phyloP scores from a whole-genome alignment of 768 basidiomycete species.

The Pulveroboletus ravenelii region DNA sequence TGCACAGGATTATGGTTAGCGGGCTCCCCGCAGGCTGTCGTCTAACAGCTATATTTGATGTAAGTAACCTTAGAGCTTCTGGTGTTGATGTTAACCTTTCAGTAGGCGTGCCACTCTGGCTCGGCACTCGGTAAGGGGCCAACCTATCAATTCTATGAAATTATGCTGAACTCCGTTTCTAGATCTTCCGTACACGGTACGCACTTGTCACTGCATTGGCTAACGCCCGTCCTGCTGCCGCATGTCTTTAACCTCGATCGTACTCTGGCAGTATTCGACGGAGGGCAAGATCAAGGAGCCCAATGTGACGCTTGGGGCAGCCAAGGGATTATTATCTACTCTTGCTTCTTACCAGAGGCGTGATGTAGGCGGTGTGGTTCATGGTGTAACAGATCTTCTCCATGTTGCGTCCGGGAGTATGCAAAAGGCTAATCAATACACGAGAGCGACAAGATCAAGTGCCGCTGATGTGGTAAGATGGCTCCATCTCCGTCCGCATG shows the following conservation, averaged over 20 bases:
- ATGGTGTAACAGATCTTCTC: slow-evolving; percentile 66
- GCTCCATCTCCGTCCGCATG: background rate
- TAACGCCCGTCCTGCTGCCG: background rate
- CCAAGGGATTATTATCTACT: slow-evolving; percentile 78
- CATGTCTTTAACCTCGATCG: background rate
- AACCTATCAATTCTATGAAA: background rate
- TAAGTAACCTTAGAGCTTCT: slow-evolving; percentile 33
- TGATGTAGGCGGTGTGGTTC: slow-evolving; percentile 76
- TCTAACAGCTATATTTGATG: slow-evolving; percentile 78
- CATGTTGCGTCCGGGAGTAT: slow-evolving; percentile 67
- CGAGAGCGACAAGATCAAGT: slow-evolving; percentile 65
- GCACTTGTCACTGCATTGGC: slow-evolving; percentile 3
- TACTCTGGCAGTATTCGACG: slow-evolving; percentile 67
- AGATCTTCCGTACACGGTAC: slow-evolving; percentile 69
- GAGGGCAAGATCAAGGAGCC: slow-evolving; percentile 96
- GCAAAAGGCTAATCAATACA: slow-evolving; percentile 57
- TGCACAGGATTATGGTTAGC: slow-evolving; percentile 79
- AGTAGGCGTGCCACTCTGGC: slow-evolving; percentile 84
- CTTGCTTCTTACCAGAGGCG: slow-evolving; percentile 71
- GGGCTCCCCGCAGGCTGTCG: slow-evolving; percentile 83
- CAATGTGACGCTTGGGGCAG: slow-evolving; percentile 82
- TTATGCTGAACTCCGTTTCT: slow-evolving; percentile 1
- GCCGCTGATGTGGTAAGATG: slow-evolving; percentile 78
- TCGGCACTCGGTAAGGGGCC: slow-evolving; percentile 66
- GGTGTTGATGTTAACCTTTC: background rate